Conservation (phyloP, 2,329 filamentous ascomycete species). For the Epichloe aotearoae region DNA sequence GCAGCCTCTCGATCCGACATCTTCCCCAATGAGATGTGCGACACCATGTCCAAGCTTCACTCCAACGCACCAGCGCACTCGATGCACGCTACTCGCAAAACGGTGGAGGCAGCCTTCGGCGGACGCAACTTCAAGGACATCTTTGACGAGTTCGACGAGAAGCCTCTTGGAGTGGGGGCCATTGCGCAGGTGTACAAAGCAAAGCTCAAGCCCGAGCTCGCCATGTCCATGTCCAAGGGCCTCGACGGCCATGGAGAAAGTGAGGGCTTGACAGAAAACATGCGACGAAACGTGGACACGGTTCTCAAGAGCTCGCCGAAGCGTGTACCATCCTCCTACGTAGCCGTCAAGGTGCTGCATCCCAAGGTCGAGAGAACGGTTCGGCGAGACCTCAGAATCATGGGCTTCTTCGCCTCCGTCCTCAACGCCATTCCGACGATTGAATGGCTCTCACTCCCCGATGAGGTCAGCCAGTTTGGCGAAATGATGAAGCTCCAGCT, state of each 20-base stretch:
- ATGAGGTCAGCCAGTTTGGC: constrained; percentile 87
- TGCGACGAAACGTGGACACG: constrained; percentile 71
- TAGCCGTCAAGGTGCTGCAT: constrained; percentile 92
- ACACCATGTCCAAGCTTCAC: constrained; percentile 86
- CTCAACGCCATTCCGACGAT: constrained; percentile 87
- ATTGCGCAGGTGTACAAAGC: constrained; percentile 98
- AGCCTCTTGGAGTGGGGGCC: constrained; percentile 80
- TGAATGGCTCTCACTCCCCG: constrained; percentile 91
- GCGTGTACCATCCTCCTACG: constrained; percentile 77
- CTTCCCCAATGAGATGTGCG: constrained; percentile 85
- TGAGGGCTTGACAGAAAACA: constrained; percentile 48
- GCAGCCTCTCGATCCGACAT: constrained; percentile 92
- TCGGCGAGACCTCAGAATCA: constrained; percentile 82
- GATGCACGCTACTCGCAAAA: constrained; percentile 63
- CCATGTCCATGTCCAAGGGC: constrained; percentile 46
- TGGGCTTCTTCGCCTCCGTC: constrained; percentile 75
- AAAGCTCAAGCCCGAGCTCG: constrained; percentile 69
- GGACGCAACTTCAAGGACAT: constrained; percentile 75
- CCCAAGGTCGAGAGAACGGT: constrained; percentile 83
- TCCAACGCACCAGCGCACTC: constrained; percentile 91
- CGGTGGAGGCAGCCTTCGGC: constrained; percentile 68
- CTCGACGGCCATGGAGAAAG: constrained; percentile 29
- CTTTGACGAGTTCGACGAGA: constrained; percentile 89
- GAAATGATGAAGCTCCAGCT: constrained; percentile 99
- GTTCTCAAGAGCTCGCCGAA: constrained; percentile 78